Conservation (phyloP, 2,329 filamentous ascomycete species). For the Cryphonectria naterciae region DNA sequence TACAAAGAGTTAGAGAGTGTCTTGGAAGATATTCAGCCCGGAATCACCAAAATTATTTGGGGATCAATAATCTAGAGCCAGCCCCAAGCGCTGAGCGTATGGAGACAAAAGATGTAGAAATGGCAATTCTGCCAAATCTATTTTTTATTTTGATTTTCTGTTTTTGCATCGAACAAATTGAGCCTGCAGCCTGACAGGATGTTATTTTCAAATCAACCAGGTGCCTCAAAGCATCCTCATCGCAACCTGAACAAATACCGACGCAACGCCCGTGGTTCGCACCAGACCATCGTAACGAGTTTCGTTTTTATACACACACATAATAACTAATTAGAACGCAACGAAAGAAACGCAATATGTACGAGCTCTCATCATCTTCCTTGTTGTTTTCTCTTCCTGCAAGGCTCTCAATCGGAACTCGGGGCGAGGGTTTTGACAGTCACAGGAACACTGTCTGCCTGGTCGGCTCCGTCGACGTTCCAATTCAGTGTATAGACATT, state of each 20-base stretch:
- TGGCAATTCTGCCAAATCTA: not conserved
- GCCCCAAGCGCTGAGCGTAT: not conserved
- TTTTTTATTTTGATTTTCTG: not conserved
- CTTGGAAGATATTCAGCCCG: constrained; percentile 48
- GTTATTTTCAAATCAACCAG: not conserved
- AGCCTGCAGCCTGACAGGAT: not conserved
- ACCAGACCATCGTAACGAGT: not conserved
- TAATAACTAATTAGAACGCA: not conserved
- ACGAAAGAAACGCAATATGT: not conserved
- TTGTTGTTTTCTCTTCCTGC: not conserved
- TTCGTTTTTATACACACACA: not conserved
- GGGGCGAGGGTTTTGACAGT: constrained; percentile 17
- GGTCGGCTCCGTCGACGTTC: constrained; percentile 19
- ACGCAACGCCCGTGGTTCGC: too few relatives aligned
- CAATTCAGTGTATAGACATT: constrained; percentile 21
- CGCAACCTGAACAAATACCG: too few relatives aligned
- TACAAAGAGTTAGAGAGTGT: constrained; percentile 49
- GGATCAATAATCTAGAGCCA: not conserved
- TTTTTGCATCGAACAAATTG: not conserved
- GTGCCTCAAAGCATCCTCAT: too few relatives aligned
- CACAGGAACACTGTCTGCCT: constrained; percentile 23
- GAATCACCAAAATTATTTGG: constrained; percentile 40
- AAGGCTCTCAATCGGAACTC: not conserved
- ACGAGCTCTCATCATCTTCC: not conserved
- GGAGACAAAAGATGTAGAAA: not conserved